Conservation (phyloP, 2,329 filamentous ascomycete genomes). For the Myriangium duriaei region DNA sequence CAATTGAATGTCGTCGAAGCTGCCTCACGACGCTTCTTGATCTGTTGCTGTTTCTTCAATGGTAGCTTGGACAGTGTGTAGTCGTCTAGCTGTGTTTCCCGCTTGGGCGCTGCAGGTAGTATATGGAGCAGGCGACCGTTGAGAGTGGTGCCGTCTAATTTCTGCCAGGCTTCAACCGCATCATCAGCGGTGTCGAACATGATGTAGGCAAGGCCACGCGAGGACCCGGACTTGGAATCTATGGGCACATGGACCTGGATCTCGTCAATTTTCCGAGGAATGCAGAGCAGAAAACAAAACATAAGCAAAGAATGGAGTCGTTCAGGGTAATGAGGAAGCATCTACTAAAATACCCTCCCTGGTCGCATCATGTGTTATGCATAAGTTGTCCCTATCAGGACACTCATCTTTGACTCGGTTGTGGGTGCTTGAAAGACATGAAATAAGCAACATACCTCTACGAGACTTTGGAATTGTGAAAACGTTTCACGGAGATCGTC, state of each 20-base stretch:
- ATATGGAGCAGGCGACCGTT: constrained; percentile 88
- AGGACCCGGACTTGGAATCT: constrained; percentile 53
- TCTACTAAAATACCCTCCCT: constrained; percentile 99
- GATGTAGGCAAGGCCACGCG: constrained; percentile 85
- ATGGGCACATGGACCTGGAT: constrained; percentile 73
- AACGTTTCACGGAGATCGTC: constrained; percentile 66
- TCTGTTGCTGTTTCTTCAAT: constrained; percentile 84
- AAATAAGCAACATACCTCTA: constrained; percentile 61
- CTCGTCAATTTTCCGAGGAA: background rate
- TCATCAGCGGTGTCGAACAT: constrained; percentile 60
- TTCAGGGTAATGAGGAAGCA: constrained; percentile 57
- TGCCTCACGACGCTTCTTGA: constrained; percentile 73
- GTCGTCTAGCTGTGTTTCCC: constrained; percentile 72
- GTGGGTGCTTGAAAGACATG: constrained; percentile 14
- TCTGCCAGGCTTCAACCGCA: constrained; percentile 67
- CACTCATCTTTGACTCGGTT: constrained; percentile 71
- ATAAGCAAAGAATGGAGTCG: constrained; percentile 49
- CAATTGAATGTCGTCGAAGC: constrained; percentile 76
- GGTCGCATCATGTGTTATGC: constrained; percentile 72
- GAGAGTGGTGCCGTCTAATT: constrained; percentile 73
- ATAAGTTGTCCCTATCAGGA: constrained; percentile 99
- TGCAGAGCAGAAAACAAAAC: constrained; percentile 16
- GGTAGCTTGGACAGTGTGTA: constrained; percentile 83
- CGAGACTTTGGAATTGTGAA: constrained; percentile 56
- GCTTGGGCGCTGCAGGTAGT: constrained; percentile 70